Conservation (phyloP, 176 grass and related monocot species). For the Triticum monococcum region DNA sequence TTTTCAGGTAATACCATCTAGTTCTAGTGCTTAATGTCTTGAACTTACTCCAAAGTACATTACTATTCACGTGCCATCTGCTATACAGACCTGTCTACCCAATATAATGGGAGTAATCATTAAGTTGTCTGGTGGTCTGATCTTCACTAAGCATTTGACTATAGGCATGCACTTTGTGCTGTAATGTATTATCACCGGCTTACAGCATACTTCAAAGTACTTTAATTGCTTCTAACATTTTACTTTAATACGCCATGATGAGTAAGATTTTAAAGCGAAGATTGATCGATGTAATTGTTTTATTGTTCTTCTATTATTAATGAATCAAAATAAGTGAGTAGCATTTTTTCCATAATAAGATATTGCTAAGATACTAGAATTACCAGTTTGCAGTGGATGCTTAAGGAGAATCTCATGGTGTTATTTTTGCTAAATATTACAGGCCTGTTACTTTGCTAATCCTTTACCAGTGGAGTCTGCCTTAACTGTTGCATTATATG, state of each 20-base stretch:
- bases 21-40: background rate
- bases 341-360: background rate
- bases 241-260: too few relatives aligned
- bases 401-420: constrained; percentile 17
- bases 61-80: background rate
- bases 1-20: constrained; percentile 55
- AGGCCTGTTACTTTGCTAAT: constrained; percentile 70
- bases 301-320: background rate
- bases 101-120: background rate
- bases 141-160: constrained; percentile 1
- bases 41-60: background rate
- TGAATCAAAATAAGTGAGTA: background rate
- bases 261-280: background rate
- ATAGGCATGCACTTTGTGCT: background rate
- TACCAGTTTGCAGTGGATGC: background rate
- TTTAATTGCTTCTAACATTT: background rate
- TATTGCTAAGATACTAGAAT: background rate
- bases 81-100: background rate
- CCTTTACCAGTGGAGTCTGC: constrained; percentile 68
- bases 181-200: background rate
- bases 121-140: constrained; percentile 5
- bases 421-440: constrained; percentile 21
- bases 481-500: constrained; percentile 36
- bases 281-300: background rate
- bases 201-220: background rate